These are phyloP conservation scores for Crithidia thermophila DNA, from an alignment of 208 protist species.

Conservation along the genomic window DNA sequence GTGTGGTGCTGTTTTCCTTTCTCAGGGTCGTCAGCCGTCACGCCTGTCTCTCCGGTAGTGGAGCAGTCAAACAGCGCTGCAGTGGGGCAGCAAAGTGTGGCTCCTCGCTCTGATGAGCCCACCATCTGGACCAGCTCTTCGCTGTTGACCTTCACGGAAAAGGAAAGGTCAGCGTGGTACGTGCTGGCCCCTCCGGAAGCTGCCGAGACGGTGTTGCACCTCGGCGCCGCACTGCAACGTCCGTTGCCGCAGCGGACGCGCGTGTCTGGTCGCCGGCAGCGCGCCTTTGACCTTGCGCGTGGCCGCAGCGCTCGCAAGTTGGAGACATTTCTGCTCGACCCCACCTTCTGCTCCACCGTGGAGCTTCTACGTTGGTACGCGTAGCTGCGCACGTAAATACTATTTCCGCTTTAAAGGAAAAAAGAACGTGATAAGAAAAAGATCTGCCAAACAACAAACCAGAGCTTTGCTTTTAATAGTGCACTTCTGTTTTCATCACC, in stretches of 20 bases:
- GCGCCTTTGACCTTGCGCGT: slow-evolving; percentile 22
- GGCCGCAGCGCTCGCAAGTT: slow-evolving; percentile 18
- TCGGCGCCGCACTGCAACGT: slow-evolving; percentile 15
- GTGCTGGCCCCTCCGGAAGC: slow-evolving; percentile 23
- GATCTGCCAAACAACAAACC: no score
- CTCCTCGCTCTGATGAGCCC: no score
- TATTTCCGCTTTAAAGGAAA: background rate
- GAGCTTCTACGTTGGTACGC: slow-evolving; percentile 29
- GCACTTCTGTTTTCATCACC: no score
- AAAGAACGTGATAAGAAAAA: no score
- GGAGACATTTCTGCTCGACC: slow-evolving; percentile 18
- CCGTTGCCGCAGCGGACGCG: slow-evolving; percentile 12
- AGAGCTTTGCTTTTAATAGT: no score
- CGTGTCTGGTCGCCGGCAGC: slow-evolving; percentile 22
- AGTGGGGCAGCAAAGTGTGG: no score
- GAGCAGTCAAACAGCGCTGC: no score
- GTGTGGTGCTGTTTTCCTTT: slow-evolving; percentile 56
- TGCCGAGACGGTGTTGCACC: slow-evolving; percentile 14
- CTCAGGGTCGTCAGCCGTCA: background rate
- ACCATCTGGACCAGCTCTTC: slow-evolving; percentile 4
- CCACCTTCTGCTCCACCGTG: slow-evolving; percentile 19
- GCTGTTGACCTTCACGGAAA: background rate
- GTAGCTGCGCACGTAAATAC: background rate
- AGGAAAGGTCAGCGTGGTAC: background rate
- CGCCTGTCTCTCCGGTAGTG: no score